A percentile compares a stretch with the other conserved stretches of the same genome.
Conservation (phyloP, 177 flowering plant species). For the Tripterygium wilfordii region DNA sequence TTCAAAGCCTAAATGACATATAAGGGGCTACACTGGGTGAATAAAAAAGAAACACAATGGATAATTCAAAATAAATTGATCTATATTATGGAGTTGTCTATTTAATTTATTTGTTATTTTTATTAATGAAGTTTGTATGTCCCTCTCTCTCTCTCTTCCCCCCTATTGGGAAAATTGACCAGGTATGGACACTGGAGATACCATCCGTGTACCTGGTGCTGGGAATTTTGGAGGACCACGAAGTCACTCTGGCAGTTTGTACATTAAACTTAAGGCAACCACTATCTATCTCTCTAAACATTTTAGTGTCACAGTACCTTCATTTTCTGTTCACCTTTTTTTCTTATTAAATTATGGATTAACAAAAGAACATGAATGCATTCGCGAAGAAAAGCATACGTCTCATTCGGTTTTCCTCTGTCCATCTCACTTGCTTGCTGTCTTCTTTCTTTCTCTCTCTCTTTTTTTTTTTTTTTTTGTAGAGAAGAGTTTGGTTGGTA, state of each 20-base stretch:
- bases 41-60: too few species aligned
- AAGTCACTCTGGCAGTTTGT: slow-evolving; percentile 53
- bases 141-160: neutral
- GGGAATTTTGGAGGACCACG: slow-evolving; percentile 67
- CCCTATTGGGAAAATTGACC: slow-evolving; percentile 6
- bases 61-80: too few species aligned
- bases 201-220: slow-evolving; percentile 70
- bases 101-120: neutral
- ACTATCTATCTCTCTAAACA: neutral
- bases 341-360: too few species aligned
- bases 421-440: neutral
- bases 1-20: too few species aligned
- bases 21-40: too few species aligned
- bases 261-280: slow-evolving; percentile 61
- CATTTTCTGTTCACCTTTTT: neutral
- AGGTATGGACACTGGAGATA: slow-evolving; percentile 92
- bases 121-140: neutral
- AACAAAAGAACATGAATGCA: neutral
- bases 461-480: too few species aligned
- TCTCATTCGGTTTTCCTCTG: neutral
- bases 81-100: too few species aligned
- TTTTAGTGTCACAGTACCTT: neutral
- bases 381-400: too few species aligned
- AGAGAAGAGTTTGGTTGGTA: too few species aligned
- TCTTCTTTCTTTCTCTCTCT: neutral